A percentile compares a stretch with the other conserved stretches of the same genome.
Evolutionary conservation across 805 yeast genomes (phyloP).

Genomic region (Brettanomyces anomalus): DNA sequence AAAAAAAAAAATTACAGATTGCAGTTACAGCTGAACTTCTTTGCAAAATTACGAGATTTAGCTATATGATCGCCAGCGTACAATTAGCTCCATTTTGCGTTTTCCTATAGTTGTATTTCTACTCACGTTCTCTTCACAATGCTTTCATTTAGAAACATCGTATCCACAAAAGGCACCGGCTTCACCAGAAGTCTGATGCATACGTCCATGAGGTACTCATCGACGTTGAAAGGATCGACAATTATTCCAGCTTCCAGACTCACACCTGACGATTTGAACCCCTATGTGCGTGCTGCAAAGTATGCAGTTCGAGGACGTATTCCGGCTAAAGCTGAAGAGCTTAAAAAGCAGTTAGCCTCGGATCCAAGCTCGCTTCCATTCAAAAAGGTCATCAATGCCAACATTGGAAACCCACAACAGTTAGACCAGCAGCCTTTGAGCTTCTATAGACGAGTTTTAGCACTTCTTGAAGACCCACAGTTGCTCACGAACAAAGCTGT

Average conservation of each 20-base stretch:
- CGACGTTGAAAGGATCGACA: not conserved
- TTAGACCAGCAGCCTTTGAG: constrained; percentile 89
- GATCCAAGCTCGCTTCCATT: constrained; percentile 67
- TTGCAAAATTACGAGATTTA: too few species aligned
- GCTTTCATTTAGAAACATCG: too few species aligned
- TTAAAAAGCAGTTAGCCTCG: constrained; percentile 45
- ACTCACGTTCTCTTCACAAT: too few species aligned
- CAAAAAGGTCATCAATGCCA: constrained; percentile 71
- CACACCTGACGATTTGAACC: constrained; percentile 51
- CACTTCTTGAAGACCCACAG: constrained; percentile 79
- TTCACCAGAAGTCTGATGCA: too few species aligned
- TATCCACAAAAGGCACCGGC: too few species aligned
- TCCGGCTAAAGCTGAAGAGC: constrained; percentile 88
- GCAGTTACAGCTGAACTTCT: too few species aligned
- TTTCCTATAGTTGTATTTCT: too few species aligned
- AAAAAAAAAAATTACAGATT: too few species aligned
- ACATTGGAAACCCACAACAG: constrained; percentile 98
- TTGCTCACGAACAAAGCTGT: constrained; percentile 34
- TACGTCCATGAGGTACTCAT: too few species aligned
- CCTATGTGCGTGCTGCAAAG: constrained; percentile 70
- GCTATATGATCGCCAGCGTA: too few species aligned
- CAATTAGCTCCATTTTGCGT: too few species aligned
- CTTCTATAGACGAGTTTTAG: constrained; percentile 87
- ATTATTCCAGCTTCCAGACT: constrained; percentile 29
- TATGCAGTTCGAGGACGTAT: constrained; percentile 95